Base-by-base conservation (phyloP, 164 flowering plant genomes). In the Protea cynaroides region DNA sequence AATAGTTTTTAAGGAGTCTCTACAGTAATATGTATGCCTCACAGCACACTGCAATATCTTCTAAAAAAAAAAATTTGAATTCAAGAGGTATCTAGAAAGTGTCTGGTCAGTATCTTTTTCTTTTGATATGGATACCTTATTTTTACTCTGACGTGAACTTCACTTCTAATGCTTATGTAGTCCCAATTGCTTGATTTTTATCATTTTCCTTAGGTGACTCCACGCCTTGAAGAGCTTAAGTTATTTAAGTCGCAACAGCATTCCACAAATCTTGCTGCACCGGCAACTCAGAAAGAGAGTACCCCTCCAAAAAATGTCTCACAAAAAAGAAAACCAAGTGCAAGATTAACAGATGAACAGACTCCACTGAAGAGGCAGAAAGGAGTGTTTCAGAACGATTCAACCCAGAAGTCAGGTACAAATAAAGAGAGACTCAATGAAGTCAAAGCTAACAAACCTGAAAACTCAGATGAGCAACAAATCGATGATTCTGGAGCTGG, bases 161-260 rank as follows among this genome's bases (percentile, higher is more conserved):
- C 46, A 40, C 4, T 40, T 40, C 14, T 40, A 40, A 3, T 3
- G 34, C 14, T 40, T 10, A 40, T 1, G 1, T 4, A 40, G 14
- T 54, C 18, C 1, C 40, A 43, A 25, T 43, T 19, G 24, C 24
- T 24, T 34, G 23, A 29, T 7, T 21, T 24, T 23, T 25, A n/a
- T 36, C 62, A 10, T 38, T 53, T 52, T 56, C 21, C 51, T 46
- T 68, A 90, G 98, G 96, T 91, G 63, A 74, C 81, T 23, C 96
- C 94, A 71, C 93, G 99, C 59, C 74, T 95, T 70, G 83, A 80
- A 69, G 96, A 92, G 77, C 83, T 92, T 46, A 79, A 72, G 64
- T 63, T 82, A 29, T 88, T 74, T 70, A 84, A 76, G 74, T 59
- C 65, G 60, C 97, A 86, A 62, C 91, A 89, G 72, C 95, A 84